A percentile compares a stretch with the other conserved stretches of the same genome.
phyloP scores from a whole-genome alignment of 192 early-diverging fungal genomes.

The Mortierella antarctica region DNA sequence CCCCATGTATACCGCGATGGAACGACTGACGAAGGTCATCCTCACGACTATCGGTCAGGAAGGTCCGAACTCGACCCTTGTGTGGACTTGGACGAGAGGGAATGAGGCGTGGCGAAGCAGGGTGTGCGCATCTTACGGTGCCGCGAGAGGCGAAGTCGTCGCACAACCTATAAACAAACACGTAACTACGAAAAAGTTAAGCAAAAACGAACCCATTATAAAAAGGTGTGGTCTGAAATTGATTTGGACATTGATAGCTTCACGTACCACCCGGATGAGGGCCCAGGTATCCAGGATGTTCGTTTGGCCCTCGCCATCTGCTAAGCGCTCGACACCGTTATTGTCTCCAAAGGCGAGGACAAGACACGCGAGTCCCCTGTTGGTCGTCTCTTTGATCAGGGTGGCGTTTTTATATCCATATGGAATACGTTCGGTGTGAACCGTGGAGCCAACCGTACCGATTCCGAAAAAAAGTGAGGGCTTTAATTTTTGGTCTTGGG shows the following conservation, averaged over 20 bases:
- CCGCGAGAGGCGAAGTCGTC: not conserved
- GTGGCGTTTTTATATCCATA: constrained; percentile 24
- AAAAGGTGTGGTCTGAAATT: not conserved
- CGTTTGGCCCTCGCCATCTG: constrained; percentile 3
- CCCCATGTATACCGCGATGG: constrained; percentile 11
- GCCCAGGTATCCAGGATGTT: constrained; percentile 23
- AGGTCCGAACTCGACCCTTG: constrained; percentile 14
- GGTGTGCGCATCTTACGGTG: not conserved
- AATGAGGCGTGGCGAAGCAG: not conserved
- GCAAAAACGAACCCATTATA: not conserved
- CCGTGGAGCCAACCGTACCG: too few relatives aligned
- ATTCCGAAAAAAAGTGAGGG: too few relatives aligned
- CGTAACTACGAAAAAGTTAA: not conserved
- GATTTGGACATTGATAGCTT: not conserved
- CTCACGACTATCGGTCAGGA: constrained; percentile 4
- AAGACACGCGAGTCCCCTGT: constrained; percentile 13
- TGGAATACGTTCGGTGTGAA: constrained; percentile 4
- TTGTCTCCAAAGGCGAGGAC: constrained; percentile 34
- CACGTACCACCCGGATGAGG: constrained; percentile 14
- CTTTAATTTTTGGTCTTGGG: too few relatives aligned
- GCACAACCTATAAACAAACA: constrained; percentile 11
- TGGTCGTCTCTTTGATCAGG: constrained; percentile 4
- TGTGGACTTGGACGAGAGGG: not conserved
- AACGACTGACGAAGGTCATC: constrained; percentile 13
- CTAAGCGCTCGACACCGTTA: not conserved